These are phyloP conservation scores for Coccinonectria pachysandricola DNA, from an alignment of 2,329 filamentous ascomycete species.

Conservation along the genomic window DNA sequence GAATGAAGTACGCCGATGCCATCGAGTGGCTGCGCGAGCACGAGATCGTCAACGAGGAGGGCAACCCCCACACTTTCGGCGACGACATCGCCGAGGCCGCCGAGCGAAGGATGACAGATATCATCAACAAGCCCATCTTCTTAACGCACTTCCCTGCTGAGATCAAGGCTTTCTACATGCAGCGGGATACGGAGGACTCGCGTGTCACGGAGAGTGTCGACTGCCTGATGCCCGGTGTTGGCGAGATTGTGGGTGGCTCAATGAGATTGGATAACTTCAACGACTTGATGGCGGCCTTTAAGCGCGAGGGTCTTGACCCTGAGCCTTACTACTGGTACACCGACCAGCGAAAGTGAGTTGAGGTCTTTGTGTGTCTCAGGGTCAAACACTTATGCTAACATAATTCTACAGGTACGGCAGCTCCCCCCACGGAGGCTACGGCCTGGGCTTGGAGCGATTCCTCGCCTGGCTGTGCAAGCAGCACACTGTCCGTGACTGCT, in stretches of 20 bases:
- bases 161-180: conserved; percentile 99
- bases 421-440: conserved; percentile 86
- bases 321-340: conserved; percentile 97
- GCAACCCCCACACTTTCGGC: conserved; percentile 79
- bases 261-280: conserved; percentile 95
- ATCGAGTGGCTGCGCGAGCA: conserved; percentile 90
- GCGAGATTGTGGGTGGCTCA: conserved; percentile 90
- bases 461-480: conserved; percentile 55
- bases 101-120: conserved; percentile 93
- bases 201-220: conserved; percentile 92
- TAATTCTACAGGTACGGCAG: conserved; percentile 49
- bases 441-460: conserved; percentile 77
- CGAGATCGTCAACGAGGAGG: conserved; percentile 87
- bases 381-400: neutral
- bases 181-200: conserved; percentile 66
- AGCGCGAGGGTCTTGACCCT: conserved; percentile 75
- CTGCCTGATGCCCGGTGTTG: conserved; percentile 77
- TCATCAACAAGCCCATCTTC: conserved; percentile 91
- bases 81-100: conserved; percentile 98
- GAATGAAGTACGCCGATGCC: conserved; percentile 90
- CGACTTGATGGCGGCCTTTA: conserved; percentile 80
- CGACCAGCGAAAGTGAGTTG: conserved; percentile 78
- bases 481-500: conserved; percentile 55
- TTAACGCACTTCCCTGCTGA: conserved; percentile 93
- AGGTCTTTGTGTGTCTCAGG: neutral